A percentile compares a stretch with the other conserved stretches of the same genome.
These are phyloP conservation scores for Starmerella floris DNA, from an alignment of 805 yeast species.

Conservation along the genomic window DNA sequence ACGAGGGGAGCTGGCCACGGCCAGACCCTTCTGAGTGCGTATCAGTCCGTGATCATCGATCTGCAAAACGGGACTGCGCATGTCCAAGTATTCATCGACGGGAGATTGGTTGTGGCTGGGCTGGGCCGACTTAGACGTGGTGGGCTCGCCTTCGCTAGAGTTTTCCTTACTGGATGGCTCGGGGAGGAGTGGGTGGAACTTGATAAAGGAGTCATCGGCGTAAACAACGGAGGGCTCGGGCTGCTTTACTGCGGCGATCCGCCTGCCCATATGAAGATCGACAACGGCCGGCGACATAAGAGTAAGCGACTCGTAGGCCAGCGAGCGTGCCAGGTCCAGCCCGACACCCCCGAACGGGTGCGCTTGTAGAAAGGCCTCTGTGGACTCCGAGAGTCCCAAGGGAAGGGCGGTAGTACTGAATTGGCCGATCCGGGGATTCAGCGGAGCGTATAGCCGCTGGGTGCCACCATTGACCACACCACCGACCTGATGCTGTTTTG, in stretches of 20 bases:
- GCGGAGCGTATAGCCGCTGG: neutral
- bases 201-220: constrained; percentile 14
- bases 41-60: constrained; percentile 7
- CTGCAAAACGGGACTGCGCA: constrained; percentile 16
- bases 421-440: neutral
- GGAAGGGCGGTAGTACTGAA: neutral
- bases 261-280: constrained; percentile 14
- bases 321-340: neutral
- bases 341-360: constrained; percentile 5
- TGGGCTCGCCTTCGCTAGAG: neutral
- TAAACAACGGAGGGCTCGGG: constrained; percentile 2
- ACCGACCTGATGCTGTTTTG: constrained; percentile 3
- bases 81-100: constrained; percentile 2
- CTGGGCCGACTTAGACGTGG: neutral
- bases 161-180: neutral
- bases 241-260: neutral
- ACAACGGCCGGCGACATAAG: constrained; percentile 6
- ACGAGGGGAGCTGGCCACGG: neutral
- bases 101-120: neutral
- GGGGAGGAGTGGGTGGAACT: neutral
- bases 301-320: constrained; percentile 7
- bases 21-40: constrained; percentile 13
- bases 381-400: neutral
- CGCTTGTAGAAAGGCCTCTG: neutral
- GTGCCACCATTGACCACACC: constrained; percentile 9